A percentile compares a stretch with the other conserved stretches of the same genome.
Conservation (phyloP, 129 eudicot genomes). For the Flaveria linearis region DNA sequence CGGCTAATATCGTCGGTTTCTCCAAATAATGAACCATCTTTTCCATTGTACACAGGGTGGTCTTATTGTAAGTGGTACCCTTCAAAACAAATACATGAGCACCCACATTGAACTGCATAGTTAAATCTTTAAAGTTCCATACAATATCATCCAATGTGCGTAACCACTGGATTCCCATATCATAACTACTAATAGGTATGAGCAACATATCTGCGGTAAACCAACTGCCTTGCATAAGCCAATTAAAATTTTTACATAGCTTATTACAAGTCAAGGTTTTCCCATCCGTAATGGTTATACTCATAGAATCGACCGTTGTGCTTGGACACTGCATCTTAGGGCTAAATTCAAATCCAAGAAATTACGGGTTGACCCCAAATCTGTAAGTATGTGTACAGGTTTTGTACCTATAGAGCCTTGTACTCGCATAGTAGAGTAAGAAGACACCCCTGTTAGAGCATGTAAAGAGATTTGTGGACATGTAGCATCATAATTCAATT, state of each 20-base stretch:
- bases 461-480: not conserved
- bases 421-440: not conserved
- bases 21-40: too few relatives aligned
- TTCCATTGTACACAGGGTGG: not conserved
- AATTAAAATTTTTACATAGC: not conserved
- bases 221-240: not conserved
- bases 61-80: not conserved
- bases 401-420: not conserved
- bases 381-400: not conserved
- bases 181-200: not conserved
- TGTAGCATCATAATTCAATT: too few relatives aligned
- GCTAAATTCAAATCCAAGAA: too few relatives aligned
- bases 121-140: too few relatives aligned
- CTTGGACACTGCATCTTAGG: too few relatives aligned
- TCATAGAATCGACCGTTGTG: not conserved
- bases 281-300: not conserved
- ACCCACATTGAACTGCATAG: too few relatives aligned
- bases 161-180: too few relatives aligned
- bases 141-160: too few relatives aligned
- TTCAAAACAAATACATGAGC: too few relatives aligned
- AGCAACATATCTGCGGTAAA: not conserved
- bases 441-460: not conserved
- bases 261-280: not conserved
- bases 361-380: not conserved
- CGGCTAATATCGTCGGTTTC: too few relatives aligned